Conservation (phyloP, 495 filamentous ascomycete species). For the Physcia stellaris region DNA sequence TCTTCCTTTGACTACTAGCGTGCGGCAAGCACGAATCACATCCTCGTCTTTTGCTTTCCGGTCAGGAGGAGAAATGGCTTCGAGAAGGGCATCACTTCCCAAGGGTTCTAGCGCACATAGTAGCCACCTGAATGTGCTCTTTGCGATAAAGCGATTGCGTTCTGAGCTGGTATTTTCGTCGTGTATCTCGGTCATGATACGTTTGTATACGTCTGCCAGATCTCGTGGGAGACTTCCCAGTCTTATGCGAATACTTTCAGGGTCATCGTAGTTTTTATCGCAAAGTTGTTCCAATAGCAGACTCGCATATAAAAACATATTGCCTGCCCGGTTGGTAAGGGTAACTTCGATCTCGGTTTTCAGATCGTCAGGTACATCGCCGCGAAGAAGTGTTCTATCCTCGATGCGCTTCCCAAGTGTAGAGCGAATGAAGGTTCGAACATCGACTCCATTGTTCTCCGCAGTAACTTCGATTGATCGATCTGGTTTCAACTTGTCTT, state of each 20-base stretch:
- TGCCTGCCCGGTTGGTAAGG: constrained; percentile 6
- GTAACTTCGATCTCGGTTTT: constrained; percentile 3
- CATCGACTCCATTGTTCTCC: constrained; percentile 11
- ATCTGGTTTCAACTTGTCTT: constrained; percentile 3
- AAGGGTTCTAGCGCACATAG: constrained; percentile 4
- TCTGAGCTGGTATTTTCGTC: constrained; percentile 6
- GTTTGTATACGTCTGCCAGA: constrained; percentile 6
- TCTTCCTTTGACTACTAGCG: constrained; percentile 3
- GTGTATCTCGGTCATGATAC: constrained; percentile 8
- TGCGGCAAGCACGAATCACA: constrained; percentile 5
- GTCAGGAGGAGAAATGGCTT: constrained; percentile 9
- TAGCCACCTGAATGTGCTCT: constrained; percentile 9
- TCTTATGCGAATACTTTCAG: constrained; percentile 8
- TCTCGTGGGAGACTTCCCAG: constrained; percentile 6
- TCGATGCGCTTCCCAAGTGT: constrained; percentile 7
- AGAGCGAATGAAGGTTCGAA: constrained; percentile 6
- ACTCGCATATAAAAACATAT: constrained; percentile 12
- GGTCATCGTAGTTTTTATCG: constrained; percentile 5
- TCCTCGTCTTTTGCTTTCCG: constrained; percentile 3
- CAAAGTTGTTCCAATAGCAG: constrained; percentile 8
- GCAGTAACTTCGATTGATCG: constrained; percentile 8
- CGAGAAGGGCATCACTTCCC: constrained; percentile 1
- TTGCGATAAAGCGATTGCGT: constrained; percentile 4
- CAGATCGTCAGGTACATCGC: not conserved
- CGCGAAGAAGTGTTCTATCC: constrained; percentile 3